Base-by-base conservation (phyloP, 2,329 filamentous ascomycete species). In the Herpotrichia juniperi region DNA sequence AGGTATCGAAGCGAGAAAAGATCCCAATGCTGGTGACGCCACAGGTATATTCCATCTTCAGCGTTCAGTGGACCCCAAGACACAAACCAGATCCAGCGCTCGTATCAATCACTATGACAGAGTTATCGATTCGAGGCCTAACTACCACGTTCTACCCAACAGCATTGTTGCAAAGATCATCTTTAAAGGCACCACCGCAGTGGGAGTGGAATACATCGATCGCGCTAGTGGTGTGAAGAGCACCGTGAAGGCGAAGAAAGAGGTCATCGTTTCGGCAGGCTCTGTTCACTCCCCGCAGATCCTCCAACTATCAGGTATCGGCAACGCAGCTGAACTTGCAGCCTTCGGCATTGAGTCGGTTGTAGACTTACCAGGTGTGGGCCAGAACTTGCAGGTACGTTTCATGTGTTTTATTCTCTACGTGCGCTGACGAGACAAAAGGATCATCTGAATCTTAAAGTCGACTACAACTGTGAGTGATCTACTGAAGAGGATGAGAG, bases 291-390 rank as follows among this genome's bases (percentile, higher is more conserved):
- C 84, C 0, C 85, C 86, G 0, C 83, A 87, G 62, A 68, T 88
- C 3, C 75, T 88, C 2, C 85, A 88, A 56, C 72, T 87, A 1
- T 87, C 83, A 0, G 85, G 86, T 0, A 78, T 88, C 32, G 86
- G 86, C 3, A 7, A 54, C 9, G 22, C 46, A 31, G 25, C 28
- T 12, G 8, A 24, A 24, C 50, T 68, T 2, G 26, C 56, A 26
- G 44, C 10, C 1, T 48, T 59, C 7, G 57, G 52, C 9, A 62
- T 71, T 11, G 14, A 52, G 1, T 32, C 53, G 1, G 37, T 62
- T 16, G 46, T 60, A 1, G 58, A 66, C 32, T 50, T 68, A 4
- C 64, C 62, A 2, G 67, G 65, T 6, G 65, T 70, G 2, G 67
- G 67, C 1, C 49, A 53, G 19, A 70, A 70, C 35, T 48, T 67